phyloP scores from a whole-genome alignment of 768 basidiomycete genomes.

The Pleurotus djamor region DNA sequence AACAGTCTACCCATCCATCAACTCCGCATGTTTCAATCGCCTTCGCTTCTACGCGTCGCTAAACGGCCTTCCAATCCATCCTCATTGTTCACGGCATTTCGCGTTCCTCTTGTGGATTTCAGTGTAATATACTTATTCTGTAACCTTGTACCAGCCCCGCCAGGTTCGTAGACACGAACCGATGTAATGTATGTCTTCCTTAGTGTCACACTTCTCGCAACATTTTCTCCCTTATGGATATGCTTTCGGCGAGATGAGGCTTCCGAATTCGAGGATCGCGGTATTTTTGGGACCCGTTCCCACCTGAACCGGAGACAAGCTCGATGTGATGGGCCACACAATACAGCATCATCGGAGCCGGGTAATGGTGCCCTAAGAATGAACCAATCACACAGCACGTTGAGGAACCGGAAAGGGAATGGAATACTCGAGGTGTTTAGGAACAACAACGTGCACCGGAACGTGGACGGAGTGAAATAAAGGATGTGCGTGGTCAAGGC shows the following conservation, averaged over 20 bases:
- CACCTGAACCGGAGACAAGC: no score
- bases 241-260: no score
- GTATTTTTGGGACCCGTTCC: no score
- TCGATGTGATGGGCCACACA: no score
- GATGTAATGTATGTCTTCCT: not conserved
- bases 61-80: not conserved
- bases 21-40: not conserved
- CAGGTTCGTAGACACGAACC: not conserved
- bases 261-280: no score
- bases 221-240: not conserved
- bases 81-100: not conserved
- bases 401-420: not conserved
- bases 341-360: not conserved
- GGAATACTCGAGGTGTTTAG: not conserved
- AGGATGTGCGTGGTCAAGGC: not conserved
- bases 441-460: not conserved
- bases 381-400: no score
- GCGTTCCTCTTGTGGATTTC: not conserved
- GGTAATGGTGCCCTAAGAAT: not conserved
- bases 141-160: not conserved
- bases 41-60: not conserved
- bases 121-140: constrained; percentile 3
- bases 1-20: not conserved
- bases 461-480: not conserved
- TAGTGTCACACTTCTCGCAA: not conserved